Conservation (phyloP, 441 rosid genomes). For the Euphorbia schlechtendalii region DNA sequence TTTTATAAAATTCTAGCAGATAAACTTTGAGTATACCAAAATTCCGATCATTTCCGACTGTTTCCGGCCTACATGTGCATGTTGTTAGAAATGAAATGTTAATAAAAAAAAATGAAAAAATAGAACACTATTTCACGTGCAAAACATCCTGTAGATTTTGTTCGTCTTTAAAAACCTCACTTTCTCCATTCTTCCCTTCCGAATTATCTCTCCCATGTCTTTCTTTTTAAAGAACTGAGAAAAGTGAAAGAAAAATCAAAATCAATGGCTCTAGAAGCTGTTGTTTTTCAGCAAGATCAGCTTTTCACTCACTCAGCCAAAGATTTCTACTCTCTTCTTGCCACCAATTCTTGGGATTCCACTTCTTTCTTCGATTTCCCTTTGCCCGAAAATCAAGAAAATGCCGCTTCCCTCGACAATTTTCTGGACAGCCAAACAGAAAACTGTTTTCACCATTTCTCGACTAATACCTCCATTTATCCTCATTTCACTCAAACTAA, state of each 20-base stretch:
- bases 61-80: too few species aligned
- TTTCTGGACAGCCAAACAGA: conserved; percentile 40
- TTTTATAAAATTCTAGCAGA: too few species aligned
- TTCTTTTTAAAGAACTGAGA: neutral
- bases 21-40: too few species aligned
- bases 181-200: conserved; percentile 12
- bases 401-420: conserved; percentile 22
- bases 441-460: conserved; percentile 26
- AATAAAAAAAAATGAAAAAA: neutral
- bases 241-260: too few species aligned
- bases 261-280: conserved; percentile 68
- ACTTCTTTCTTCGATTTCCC: conserved; percentile 15
- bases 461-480: conserved; percentile 25
- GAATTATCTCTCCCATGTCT: conserved; percentile 2
- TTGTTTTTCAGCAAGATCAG: conserved; percentile 44
- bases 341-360: conserved; percentile 29
- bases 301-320: conserved; percentile 30
- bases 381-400: conserved; percentile 12
- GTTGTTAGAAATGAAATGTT: too few species aligned
- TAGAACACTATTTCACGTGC: conserved; percentile 35
- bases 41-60: too few species aligned
- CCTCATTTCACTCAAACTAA: conserved; percentile 23
- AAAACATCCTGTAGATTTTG: conserved; percentile 24
- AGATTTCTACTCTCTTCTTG: conserved; percentile 44
- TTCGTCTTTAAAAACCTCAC: conserved; percentile 32